These are phyloP conservation scores for Zymoseptoria crescenta DNA, from an alignment of 2,329 filamentous ascomycete genomes.

Conservation along the genomic window DNA sequence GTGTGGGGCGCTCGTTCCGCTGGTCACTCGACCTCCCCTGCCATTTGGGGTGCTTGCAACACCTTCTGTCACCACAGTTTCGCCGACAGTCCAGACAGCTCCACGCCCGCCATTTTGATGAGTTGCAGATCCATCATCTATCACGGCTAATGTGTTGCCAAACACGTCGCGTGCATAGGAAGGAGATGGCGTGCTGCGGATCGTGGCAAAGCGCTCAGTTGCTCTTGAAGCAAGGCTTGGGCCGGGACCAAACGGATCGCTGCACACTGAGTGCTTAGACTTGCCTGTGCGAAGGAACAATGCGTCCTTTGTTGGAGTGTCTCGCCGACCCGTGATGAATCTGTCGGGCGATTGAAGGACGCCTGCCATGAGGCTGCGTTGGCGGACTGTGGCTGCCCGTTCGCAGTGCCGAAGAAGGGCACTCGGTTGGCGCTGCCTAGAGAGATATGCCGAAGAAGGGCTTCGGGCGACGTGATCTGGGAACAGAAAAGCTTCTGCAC, in stretches of 20 bases:
- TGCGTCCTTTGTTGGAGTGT: slow-evolving; percentile 23
- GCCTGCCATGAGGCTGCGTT: slow-evolving; percentile 13
- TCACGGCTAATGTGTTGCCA: neutral
- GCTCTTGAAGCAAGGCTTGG: slow-evolving; percentile 9
- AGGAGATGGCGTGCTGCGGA: slow-evolving; percentile 5
- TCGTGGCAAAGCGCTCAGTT: slow-evolving; percentile 20
- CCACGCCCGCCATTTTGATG: slow-evolving; percentile 50
- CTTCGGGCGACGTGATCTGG: neutral
- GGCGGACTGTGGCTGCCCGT: slow-evolving; percentile 15
- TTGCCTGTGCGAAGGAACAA: slow-evolving; percentile 8
- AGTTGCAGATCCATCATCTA: neutral
- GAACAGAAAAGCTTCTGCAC: neutral
- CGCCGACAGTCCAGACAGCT: slow-evolving; percentile 70
- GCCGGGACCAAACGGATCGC: slow-evolving; percentile 24
- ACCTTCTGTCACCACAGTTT: slow-evolving; percentile 39
- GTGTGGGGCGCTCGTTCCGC: slow-evolving; percentile 63
- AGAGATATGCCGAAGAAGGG: neutral
- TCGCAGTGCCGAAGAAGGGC: slow-evolving; percentile 15
- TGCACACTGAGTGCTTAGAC: neutral
- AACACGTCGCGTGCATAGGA: slow-evolving; percentile 1
- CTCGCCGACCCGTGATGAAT: slow-evolving; percentile 43
- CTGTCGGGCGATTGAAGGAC: slow-evolving; percentile 44
- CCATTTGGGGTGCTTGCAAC: slow-evolving; percentile 47
- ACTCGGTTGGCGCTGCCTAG: slow-evolving; percentile 16
- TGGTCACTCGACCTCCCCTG: slow-evolving; percentile 56